Conservation (phyloP, 345 rosid species). For the Citrus sp. region DNA sequence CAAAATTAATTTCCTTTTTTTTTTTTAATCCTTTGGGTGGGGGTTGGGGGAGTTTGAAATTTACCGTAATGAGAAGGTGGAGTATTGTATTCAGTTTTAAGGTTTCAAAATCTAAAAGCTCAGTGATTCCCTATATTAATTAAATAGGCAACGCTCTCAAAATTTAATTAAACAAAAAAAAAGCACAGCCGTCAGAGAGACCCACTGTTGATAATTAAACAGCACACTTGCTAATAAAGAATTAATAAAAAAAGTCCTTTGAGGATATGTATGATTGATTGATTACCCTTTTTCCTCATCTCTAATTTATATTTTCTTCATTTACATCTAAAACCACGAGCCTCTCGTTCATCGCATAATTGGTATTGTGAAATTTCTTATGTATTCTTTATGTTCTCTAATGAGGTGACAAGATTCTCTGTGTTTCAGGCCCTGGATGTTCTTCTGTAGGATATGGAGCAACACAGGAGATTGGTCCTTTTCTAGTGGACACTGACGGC, state of each 20-base stretch:
- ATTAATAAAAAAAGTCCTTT: background rate
- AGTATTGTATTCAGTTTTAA: background rate
- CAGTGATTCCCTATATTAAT: conserved; percentile 5
- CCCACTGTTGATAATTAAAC: background rate
- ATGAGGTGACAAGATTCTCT: conserved; percentile 40
- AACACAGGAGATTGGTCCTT: conserved; percentile 96
- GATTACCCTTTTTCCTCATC: background rate
- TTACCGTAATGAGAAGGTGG: no score
- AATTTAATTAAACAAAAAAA: no score
- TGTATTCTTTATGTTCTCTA: conserved; percentile 24
- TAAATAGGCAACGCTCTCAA: no score
- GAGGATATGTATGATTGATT: conserved; percentile 18
- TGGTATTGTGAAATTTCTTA: background rate
- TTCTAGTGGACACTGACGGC: conserved; percentile 68
- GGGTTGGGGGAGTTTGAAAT: no score
- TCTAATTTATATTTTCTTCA: conserved; percentile 4
- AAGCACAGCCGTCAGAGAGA: background rate
- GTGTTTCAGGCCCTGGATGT: conserved; percentile 89
- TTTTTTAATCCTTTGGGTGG: no score
- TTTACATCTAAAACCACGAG: conserved; percentile 14
- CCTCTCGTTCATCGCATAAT: conserved; percentile 6
- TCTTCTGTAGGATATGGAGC: conserved; percentile 98
- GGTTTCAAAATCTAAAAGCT: background rate
- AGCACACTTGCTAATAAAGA: conserved; percentile 8
- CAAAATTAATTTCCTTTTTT: no score